phyloP scores from a whole-genome alignment of 768 basidiomycete species.

The Collybia sordida region DNA sequence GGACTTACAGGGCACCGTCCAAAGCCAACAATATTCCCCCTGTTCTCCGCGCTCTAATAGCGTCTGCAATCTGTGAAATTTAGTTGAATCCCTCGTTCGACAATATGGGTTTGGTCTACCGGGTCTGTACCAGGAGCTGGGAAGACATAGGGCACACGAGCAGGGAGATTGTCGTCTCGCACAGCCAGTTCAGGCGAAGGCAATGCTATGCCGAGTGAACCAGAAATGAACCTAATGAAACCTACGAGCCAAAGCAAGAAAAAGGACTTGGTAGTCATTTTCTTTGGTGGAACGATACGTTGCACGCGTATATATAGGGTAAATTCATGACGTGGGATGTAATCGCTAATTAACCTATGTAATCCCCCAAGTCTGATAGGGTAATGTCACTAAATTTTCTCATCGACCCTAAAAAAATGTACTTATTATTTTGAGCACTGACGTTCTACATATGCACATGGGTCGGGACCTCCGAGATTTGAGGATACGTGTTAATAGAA shows the following conservation, averaged over 20 bases:
- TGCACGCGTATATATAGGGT: not conserved
- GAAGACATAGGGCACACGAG: slow-evolving; percentile 42
- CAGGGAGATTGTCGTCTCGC: slow-evolving; percentile 37
- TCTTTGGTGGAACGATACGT: not conserved
- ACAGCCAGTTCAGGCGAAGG: slow-evolving; percentile 8
- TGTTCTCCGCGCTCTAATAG: slow-evolving; percentile 29
- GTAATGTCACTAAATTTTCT: too few relatives aligned
- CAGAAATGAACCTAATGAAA: slow-evolving; percentile 1
- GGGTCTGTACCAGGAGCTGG: slow-evolving; percentile 32
- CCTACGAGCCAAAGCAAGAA: slow-evolving; percentile 4
- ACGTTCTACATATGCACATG: too few relatives aligned
- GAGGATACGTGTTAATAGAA: too few relatives aligned
- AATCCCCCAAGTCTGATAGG: not conserved
- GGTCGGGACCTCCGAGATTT: too few relatives aligned
- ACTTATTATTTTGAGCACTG: too few relatives aligned
- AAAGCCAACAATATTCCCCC: slow-evolving; percentile 35
- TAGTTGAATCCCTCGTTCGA: not conserved
- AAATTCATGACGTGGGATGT: not conserved
- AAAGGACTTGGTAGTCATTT: slow-evolving; percentile 1
- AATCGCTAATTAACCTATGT: not conserved
- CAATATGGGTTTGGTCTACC: slow-evolving; percentile 10
- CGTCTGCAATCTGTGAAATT: slow-evolving; percentile 32
- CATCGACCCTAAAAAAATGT: too few relatives aligned
- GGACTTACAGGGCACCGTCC: slow-evolving; percentile 36
- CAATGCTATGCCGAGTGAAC: slow-evolving; percentile 6